Base-by-base conservation (phyloP, 2,329 filamentous ascomycete species). In the Teratosphaeria pseudoeucalypti region DNA sequence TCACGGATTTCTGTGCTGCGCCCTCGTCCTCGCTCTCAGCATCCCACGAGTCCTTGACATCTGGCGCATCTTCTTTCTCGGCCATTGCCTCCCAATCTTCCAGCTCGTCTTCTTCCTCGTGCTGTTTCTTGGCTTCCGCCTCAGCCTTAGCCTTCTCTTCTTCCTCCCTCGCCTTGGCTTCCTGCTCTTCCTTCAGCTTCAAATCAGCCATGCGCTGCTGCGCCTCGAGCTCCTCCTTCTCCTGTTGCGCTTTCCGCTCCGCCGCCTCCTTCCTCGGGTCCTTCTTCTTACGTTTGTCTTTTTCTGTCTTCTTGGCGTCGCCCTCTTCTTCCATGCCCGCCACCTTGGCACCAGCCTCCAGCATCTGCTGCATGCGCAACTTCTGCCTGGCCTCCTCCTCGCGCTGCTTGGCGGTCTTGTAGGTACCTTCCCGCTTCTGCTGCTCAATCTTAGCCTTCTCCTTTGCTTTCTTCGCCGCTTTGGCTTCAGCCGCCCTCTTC, bases 61-160 rank as follows among this genome's bases (percentile, higher is more conserved):
- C 86, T 16, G 88, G 87, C 32, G 89, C 84, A 16, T 88, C 87
- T 29, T 89, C 84, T 11, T 83, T 84, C 55, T 89, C 88, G 29
- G 86, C 88, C 56, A 89, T 86, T 34, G 86, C 85, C 74, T 96
- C 90, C 92, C 92, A 96, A 74, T 96, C 91, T 39, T 95, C 83
- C 19, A 80, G 72, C 57, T 81, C 87, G 16, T 89, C 86, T 29
- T 88, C 73, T 19, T 85, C 85, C 55, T 83, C 86, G 56, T 81
- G 77, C 16, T 79, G 81, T 56, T 82, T 80, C 68, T 84, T 81
- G 76, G 83, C 82, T 70, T 90, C 87, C 23, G 88, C 89, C 66
- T 89, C 85, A 58, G 78, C 66, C 60, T 79, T 79, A 11, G 86
- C 87, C 63, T 88, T 83, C 72, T 89, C 88, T 57, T 88, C 90